phyloP scores from a whole-genome alignment of 257 asterid genomes.

The Solanum corneliomulleri region DNA sequence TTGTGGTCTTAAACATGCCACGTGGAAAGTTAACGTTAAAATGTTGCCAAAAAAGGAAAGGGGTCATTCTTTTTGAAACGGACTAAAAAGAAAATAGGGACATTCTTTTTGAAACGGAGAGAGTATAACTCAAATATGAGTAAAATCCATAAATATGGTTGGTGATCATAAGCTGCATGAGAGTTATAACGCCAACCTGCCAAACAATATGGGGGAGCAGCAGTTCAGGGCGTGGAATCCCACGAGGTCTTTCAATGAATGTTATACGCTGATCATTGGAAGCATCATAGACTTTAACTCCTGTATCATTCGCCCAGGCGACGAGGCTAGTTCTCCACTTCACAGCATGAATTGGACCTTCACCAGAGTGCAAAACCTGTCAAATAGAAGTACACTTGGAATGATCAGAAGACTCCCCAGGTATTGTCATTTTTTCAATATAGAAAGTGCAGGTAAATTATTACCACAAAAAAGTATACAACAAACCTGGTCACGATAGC shows the following conservation, averaged over 20 bases:
- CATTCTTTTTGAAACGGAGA: too few species aligned
- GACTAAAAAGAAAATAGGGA: too few species aligned
- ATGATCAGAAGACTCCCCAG: constrained; percentile 2
- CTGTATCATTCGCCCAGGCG: constrained; percentile 98
- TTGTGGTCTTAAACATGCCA: too few species aligned
- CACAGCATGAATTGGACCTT: constrained; percentile 93
- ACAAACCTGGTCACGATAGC: constrained; percentile 90
- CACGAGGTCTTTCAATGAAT: constrained; percentile 88
- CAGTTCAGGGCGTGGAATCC: constrained; percentile 93
- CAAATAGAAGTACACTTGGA: constrained; percentile 12
- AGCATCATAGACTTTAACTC: constrained; percentile 96
- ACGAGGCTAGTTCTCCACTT: constrained; percentile 92
- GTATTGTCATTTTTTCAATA: constrained; percentile 2
- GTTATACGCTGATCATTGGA: constrained; percentile 88
- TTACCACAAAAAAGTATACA: constrained; percentile 9
- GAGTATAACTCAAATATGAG: not conserved
- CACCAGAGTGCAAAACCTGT: constrained; percentile 96
- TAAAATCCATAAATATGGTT: not conserved
- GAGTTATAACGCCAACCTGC: constrained; percentile 54
- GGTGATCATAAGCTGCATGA: not conserved
- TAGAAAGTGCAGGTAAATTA: constrained; percentile 1
- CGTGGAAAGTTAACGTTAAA: too few species aligned
- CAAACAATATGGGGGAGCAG: constrained; percentile 94
- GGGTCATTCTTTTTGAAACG: too few species aligned
- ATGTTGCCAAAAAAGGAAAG: too few species aligned